Conservation (phyloP, 306 rosid species). For the Ochetophila trinervis region DNA sequence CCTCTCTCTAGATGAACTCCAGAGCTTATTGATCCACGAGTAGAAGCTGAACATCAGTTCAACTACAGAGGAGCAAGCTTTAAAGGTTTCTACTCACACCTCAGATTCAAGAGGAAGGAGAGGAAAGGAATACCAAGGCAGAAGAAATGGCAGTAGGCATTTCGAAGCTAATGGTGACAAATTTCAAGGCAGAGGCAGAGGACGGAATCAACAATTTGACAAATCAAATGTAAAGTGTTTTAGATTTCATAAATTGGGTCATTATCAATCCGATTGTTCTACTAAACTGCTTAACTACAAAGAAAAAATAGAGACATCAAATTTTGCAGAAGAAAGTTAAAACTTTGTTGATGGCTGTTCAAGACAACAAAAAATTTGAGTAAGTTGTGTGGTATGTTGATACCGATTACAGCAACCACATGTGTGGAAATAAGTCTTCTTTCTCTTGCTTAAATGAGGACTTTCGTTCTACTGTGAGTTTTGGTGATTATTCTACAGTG, state of each 20-base stretch:
- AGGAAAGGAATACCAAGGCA: too few species aligned
- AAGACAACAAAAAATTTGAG: not conserved
- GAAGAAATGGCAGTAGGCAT: too few species aligned
- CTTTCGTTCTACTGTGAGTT: not conserved
- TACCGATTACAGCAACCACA: constrained; percentile 5
- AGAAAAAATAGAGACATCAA: not conserved
- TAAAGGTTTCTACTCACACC: not conserved
- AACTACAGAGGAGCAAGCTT: constrained; percentile 2
- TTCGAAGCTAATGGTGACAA: too few species aligned
- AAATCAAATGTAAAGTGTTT: constrained; percentile 13
- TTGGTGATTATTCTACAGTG: not conserved
- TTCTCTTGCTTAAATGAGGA: not conserved
- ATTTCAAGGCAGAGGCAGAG: not conserved
- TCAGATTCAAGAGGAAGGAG: too few species aligned
- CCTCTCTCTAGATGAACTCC: too few species aligned
- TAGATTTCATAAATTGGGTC: constrained; percentile 8
- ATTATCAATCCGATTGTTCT: not conserved
- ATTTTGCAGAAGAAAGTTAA: constrained; percentile 2
- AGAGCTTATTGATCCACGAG: constrained; percentile 2
- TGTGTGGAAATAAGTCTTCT: not conserved
- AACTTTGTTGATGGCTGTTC: not conserved
- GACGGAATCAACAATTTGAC: not conserved
- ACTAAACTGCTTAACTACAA: not conserved
- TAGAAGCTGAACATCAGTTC: too few species aligned
- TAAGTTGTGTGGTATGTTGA: not conserved